Evolutionary conservation across 148 eudicot species (phyloP).

Genomic region (Linanthus parryae): DNA sequence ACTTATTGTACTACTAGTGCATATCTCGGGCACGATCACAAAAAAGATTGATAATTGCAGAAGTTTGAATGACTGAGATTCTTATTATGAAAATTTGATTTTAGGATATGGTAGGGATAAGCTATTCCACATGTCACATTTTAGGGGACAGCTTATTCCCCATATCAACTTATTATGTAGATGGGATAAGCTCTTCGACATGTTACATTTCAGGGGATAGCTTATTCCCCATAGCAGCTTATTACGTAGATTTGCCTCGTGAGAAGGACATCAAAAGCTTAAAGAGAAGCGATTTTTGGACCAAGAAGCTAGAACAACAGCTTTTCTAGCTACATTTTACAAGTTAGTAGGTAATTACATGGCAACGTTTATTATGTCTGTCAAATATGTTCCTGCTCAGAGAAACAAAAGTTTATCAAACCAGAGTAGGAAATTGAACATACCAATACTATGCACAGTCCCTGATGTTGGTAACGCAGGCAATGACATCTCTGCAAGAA

Average conservation of each 20-base stretch:
- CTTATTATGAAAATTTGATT: no score
- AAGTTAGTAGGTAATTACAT: no score
- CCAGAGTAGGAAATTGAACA: conserved; percentile 10
- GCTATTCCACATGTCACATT: no score
- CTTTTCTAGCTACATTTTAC: no score
- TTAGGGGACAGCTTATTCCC: no score
- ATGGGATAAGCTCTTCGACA: no score
- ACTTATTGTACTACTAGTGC: not conserved
- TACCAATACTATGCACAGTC: conserved; percentile 51
- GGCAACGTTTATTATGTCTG: not conserved
- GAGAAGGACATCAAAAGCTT: not conserved
- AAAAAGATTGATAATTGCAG: not conserved
- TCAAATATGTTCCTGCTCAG: not conserved
- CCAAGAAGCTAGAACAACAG: not conserved
- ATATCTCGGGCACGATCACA: not conserved
- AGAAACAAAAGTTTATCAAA: not conserved
- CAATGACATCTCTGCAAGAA: conserved; percentile 84
- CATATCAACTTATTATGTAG: no score
- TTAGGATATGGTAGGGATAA: no score
- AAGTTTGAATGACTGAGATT: no score
- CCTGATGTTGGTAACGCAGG: conserved; percentile 79
- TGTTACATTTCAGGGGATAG: no score
- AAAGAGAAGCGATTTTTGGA: not conserved
- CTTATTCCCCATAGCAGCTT: no score
- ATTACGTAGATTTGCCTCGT: no score